phyloP scores from a whole-genome alignment of 2,329 filamentous ascomycete genomes.

The Furcasterigmium sp. region DNA sequence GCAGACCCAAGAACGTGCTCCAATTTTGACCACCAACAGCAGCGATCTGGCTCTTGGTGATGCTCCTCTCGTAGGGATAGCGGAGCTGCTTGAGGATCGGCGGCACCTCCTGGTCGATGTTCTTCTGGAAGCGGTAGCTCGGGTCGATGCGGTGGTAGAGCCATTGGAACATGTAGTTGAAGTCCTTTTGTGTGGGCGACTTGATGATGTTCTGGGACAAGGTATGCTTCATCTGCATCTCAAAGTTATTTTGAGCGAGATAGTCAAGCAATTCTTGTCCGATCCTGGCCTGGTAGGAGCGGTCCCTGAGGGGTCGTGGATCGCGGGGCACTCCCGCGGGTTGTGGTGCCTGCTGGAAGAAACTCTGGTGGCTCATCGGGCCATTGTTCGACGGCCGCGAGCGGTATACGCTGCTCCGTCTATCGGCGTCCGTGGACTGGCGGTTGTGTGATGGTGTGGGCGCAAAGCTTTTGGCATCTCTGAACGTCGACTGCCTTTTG shows the following conservation, averaged over 20 bases:
- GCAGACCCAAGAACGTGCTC: slow-evolving; percentile 85
- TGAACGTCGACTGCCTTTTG: slow-evolving; percentile 69
- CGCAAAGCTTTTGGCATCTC: slow-evolving; percentile 56
- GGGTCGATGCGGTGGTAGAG: slow-evolving; percentile 95
- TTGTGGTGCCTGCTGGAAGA: slow-evolving; percentile 84
- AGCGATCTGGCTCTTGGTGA: slow-evolving; percentile 92
- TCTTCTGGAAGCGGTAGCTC: slow-evolving; percentile 86
- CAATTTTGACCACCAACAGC: slow-evolving; percentile 97
- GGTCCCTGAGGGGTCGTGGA: slow-evolving; percentile 78
- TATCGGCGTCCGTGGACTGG: slow-evolving; percentile 47
- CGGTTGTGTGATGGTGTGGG: slow-evolving; percentile 26
- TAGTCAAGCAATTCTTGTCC: slow-evolving; percentile 89
- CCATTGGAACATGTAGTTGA: slow-evolving; percentile 97
- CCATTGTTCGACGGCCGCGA: slow-evolving; percentile 62
- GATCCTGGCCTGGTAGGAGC: slow-evolving; percentile 74
- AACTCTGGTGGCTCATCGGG: slow-evolving; percentile 76
- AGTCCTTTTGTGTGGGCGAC: slow-evolving; percentile 96
- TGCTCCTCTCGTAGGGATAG: slow-evolving; percentile 92
- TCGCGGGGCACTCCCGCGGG: slow-evolving; percentile 80
- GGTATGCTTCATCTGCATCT: slow-evolving; percentile 94
- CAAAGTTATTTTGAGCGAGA: slow-evolving; percentile 88
- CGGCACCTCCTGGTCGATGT: slow-evolving; percentile 91
- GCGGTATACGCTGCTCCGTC: slow-evolving; percentile 80
- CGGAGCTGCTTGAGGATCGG: slow-evolving; percentile 87
- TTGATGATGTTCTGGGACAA: slow-evolving; percentile 88